These are phyloP conservation scores for Saksenaea oblongispora DNA, from an alignment of 371 early-diverging fungal species.

Conservation along the genomic window DNA sequence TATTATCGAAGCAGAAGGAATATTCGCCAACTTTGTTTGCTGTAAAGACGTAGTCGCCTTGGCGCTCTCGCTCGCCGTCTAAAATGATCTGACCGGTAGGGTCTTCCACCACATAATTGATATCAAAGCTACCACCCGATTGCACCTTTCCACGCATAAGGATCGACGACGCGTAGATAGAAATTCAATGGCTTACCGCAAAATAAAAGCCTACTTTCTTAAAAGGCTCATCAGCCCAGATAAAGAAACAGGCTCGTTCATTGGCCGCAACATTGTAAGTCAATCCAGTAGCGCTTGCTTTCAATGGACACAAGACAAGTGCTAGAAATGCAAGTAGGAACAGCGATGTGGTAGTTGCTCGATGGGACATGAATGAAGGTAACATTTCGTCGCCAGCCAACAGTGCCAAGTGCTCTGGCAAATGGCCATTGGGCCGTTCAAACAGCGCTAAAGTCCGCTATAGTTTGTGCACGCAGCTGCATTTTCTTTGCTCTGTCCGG, in stretches of 20 bases:
- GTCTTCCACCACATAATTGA: conserved; percentile 81
- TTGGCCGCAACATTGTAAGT: conserved; percentile 88
- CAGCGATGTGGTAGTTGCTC: background rate
- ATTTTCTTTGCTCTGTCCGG: background rate
- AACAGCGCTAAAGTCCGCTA: background rate
- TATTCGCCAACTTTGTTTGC: conserved; percentile 84
- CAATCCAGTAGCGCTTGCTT: conserved; percentile 60
- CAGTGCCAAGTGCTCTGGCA: background rate
- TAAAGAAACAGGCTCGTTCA: conserved; percentile 84
- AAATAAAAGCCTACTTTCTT: conserved; percentile 95
- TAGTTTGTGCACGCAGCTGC: background rate
- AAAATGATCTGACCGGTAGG: conserved; percentile 66
- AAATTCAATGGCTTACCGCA: conserved; percentile 77
- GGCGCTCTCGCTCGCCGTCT: conserved; percentile 79
- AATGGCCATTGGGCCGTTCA: background rate
- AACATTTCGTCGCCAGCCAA: background rate
- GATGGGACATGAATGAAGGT: background rate
- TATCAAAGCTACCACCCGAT: conserved; percentile 90
- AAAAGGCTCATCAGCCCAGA: conserved; percentile 64
- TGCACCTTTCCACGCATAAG: conserved; percentile 65
- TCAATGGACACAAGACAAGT: background rate
- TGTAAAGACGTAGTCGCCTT: conserved; percentile 90
- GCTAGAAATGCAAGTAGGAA: background rate
- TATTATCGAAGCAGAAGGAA: conserved; percentile 91
- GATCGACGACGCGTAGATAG: background rate